phyloP scores from a whole-genome alignment of 139 green algal species.

The Bryopsis sp. region DNA sequence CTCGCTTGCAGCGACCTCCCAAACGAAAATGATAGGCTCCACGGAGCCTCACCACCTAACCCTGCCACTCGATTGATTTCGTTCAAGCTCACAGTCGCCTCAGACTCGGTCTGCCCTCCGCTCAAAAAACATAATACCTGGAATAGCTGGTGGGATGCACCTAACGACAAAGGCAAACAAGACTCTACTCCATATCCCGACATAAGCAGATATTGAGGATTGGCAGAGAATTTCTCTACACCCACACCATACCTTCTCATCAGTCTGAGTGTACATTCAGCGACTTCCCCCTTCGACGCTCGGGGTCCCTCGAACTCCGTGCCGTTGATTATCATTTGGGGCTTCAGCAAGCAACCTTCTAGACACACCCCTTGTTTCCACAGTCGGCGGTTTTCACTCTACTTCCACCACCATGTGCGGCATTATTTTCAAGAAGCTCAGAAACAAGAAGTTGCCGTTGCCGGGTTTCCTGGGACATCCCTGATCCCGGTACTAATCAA shows the following conservation, averaged over 20 bases:
- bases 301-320: too few relatives aligned
- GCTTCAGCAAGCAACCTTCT: conserved; percentile 84
- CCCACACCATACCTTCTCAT: not conserved
- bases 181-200: too few relatives aligned
- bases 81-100: conserved; percentile 66
- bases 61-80: conserved; percentile 64
- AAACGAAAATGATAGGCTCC: conserved; percentile 89
- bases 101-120: conserved; percentile 79
- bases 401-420: too few relatives aligned
- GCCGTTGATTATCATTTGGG: conserved; percentile 77
- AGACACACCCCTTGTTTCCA: conserved; percentile 48
- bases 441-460: too few relatives aligned
- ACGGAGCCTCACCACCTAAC: conserved; percentile 58
- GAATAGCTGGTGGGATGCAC: too few relatives aligned
- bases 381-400: too few relatives aligned
- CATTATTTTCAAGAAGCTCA: too few relatives aligned
- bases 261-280: conserved; percentile 1
- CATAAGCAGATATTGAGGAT: conserved; percentile 82
- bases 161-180: too few relatives aligned
- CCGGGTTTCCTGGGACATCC: too few relatives aligned
- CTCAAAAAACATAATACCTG: too few relatives aligned
- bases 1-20: conserved; percentile 76
- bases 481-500: too few relatives aligned
- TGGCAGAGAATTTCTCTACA: conserved; percentile 51
- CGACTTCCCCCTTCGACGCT: too few relatives aligned